These are phyloP conservation scores for Pleurotus pulmonarius DNA, from an alignment of 768 basidiomycete genomes.

Conservation along the genomic window DNA sequence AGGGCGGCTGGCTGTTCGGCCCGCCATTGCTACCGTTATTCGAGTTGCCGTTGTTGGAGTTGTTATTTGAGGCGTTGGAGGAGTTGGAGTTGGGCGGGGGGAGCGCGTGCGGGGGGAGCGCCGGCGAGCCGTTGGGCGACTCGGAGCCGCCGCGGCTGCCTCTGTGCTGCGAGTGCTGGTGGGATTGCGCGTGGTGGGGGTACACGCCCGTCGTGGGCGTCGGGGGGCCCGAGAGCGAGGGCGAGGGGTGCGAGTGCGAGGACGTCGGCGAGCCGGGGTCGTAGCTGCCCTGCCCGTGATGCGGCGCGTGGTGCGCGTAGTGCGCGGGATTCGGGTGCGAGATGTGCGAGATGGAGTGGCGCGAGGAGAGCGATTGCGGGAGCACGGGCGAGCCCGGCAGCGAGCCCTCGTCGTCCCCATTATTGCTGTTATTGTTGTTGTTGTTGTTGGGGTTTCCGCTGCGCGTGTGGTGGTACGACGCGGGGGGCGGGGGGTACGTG, in stretches of 20 bases:
- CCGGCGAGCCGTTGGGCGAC: constrained; percentile 24
- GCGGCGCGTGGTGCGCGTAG: constrained; percentile 28
- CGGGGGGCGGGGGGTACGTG: constrained; percentile 28
- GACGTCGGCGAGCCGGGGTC: constrained; percentile 51
- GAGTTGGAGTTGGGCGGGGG: constrained; percentile 16
- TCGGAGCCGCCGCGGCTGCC: constrained; percentile 16
- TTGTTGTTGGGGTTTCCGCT: too few species aligned
- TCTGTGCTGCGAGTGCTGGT: constrained; percentile 23
- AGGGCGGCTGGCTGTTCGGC: too few species aligned
- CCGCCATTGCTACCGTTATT: too few species aligned
- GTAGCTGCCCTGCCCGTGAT: constrained; percentile 28
- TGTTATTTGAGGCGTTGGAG: constrained; percentile 13
- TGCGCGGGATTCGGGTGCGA: constrained; percentile 40
- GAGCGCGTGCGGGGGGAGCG: constrained; percentile 19
- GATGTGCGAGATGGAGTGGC: constrained; percentile 58
- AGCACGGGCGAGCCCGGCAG: constrained; percentile 21
- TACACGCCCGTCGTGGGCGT: constrained; percentile 34
- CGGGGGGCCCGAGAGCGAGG: constrained; percentile 28
- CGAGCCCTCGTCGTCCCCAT: not conserved
- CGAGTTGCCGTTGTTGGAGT: not conserved
- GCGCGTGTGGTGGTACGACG: constrained; percentile 9
- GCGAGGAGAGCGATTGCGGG: constrained; percentile 37
- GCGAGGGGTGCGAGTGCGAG: constrained; percentile 34
- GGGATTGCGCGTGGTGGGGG: constrained; percentile 22
- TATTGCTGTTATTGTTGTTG: too few species aligned